These are phyloP conservation scores for Chara braunii DNA, from an alignment of 139 green algal species.

Conservation along the genomic window DNA sequence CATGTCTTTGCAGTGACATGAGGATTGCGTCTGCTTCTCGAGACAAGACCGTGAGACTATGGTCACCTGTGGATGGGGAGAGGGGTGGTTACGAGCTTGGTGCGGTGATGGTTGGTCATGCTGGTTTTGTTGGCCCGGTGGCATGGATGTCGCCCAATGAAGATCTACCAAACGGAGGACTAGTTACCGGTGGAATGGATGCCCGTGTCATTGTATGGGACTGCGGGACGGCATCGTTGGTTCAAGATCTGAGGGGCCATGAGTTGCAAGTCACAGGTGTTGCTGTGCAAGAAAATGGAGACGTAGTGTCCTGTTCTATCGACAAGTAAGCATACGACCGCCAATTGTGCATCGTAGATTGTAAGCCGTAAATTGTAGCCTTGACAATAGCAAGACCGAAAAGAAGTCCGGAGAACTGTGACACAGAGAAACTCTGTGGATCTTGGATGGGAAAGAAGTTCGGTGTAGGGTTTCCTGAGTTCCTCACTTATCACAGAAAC, in stretches of 20 bases:
- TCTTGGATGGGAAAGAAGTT: too few species aligned
- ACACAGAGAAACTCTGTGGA: too few species aligned
- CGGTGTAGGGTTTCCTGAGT: too few species aligned
- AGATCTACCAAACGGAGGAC: conserved; percentile 37
- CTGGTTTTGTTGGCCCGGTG: conserved; percentile 67
- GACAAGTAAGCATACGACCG: conserved; percentile 66
- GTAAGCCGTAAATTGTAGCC: too few species aligned
- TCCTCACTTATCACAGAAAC: too few species aligned
- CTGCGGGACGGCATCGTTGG: conserved; percentile 10
- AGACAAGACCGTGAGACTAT: conserved; percentile 60
- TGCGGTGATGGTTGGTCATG: conserved; percentile 59
- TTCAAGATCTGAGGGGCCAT: conserved; percentile 62
- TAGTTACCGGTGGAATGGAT: conserved; percentile 78
- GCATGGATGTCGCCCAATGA: conserved; percentile 46
- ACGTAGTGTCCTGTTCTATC: conserved; percentile 69
- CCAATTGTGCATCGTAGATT: too few species aligned
- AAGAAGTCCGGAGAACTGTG: too few species aligned
- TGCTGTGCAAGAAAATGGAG: conserved; percentile 48
- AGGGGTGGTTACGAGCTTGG: conserved; percentile 18
- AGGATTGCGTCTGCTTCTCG: conserved; percentile 54
- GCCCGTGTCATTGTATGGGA: conserved; percentile 76
- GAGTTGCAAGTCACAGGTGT: conserved; percentile 69
- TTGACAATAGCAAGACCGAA: too few species aligned
- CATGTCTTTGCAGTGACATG: conserved; percentile 10
- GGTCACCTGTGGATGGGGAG: neutral